Conservation (phyloP, 768 basidiomycete genomes). For the Tylopilus sp. region DNA sequence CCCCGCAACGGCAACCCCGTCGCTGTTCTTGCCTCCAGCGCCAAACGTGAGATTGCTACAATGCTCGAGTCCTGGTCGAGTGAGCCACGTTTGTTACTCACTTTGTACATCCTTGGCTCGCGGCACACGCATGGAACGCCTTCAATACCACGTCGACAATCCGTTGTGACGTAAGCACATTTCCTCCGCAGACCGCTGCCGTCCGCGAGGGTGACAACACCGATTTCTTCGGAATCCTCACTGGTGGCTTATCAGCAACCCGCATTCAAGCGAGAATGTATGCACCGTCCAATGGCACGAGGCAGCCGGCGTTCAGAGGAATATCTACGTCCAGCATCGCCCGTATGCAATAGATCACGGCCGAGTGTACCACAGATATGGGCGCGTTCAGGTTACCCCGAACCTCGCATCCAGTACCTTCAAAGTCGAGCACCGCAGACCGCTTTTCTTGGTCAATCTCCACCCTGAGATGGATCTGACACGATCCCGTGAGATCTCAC, state of each 20-base stretch:
- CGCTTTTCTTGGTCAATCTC: constrained; percentile 73
- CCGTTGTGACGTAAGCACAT: constrained; percentile 88
- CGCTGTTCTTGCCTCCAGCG: constrained; percentile 78
- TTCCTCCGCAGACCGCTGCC: constrained; percentile 91
- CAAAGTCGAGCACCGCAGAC: constrained; percentile 82
- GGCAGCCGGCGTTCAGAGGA: constrained; percentile 90
- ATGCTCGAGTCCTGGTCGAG: not conserved
- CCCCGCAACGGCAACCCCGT: constrained; percentile 70
- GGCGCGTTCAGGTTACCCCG: constrained; percentile 84
- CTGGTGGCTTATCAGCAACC: constrained; percentile 32
- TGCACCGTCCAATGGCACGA: constrained; percentile 79
- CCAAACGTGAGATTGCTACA: constrained; percentile 85
- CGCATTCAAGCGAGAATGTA: not conserved
- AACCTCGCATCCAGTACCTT: constrained; percentile 79
- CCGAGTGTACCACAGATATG: constrained; percentile 81
- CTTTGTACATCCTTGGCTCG: constrained; percentile 94
- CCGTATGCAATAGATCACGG: constrained; percentile 87
- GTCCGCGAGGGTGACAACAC: constrained; percentile 79
- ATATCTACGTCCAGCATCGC: constrained; percentile 85
- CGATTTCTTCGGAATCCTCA: constrained; percentile 77
- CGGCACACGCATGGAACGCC: constrained; percentile 88
- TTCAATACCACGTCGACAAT: constrained; percentile 92
- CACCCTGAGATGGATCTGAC: constrained; percentile 69
- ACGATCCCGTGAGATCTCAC: constrained; percentile 1
- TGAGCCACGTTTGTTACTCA: too few species aligned